Evolutionary conservation across 225 moss, liverwort and hornwort genomes (phyloP), one percentile per base, ranked within the genome.

Genomic region (Pseudisothecium myosuroides): DNA sequence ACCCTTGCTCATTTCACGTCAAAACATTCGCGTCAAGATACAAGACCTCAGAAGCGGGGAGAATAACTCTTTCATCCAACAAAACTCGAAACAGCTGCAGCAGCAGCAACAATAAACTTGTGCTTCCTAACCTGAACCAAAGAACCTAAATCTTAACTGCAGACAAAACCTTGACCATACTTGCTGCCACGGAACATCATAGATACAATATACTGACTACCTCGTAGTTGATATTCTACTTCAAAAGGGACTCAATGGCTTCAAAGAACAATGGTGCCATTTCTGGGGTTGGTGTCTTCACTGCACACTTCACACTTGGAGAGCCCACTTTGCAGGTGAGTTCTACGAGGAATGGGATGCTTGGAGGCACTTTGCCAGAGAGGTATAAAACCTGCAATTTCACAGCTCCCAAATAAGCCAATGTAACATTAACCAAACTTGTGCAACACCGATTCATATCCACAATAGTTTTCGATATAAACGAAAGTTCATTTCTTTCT

Each of bases 211-310:
- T 62, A 61, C 62, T 37, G 49, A 76, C 86, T 49, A 84, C 76
- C 87, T 87, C 29, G 45, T 29, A 62, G 15, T 41, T 7, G 29
- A 54, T 19, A 74, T 34, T 85, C 92, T 93, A 94, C 88, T 93
- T 94, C 81, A 93, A 63, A 52, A 93, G 92, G 67, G 92, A 85
- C 93, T 97, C 98, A 32, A 98, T 98, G 74, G 97, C 97, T 91
- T 98, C 98, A 83, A 98, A 98, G 89, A 97, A 98, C 87, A 98
- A 92, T 50, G 98, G 96, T 47, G 98, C 97, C 98, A 98, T 98
- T 89, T 96, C 98, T 60, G 96, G 95, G 47, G 96, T 97, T 66
- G 96, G 97, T 47, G 98, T 96, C 95, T 98, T 98, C 76, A 98
- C 97, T 75, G 97, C 98, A 92, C 97, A 97, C 91, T 98, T 97